A percentile compares a stretch with the other conserved stretches of the same genome.
Conservation (phyloP, 2,329 filamentous ascomycete genomes). For the Fusarium buxicola region DNA sequence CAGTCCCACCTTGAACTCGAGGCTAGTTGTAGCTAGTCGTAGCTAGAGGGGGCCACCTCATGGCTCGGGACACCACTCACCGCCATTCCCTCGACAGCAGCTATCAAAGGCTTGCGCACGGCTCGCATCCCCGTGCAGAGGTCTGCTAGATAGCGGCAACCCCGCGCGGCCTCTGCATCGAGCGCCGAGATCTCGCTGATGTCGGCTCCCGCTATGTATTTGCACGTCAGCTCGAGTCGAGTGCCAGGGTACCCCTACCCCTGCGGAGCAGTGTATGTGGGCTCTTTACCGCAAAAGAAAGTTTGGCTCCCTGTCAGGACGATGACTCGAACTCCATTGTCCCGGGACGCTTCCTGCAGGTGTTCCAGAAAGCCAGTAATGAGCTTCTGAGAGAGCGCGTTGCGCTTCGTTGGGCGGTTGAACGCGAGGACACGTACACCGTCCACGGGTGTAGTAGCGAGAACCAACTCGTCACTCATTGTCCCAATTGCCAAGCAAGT, state of each 20-base stretch:
- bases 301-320: slow-evolving; percentile 53
- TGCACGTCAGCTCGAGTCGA: slow-evolving; percentile 20
- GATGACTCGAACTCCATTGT: slow-evolving; percentile 50
- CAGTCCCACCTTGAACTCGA: slow-evolving; percentile 12
- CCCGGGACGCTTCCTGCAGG: slow-evolving; percentile 40
- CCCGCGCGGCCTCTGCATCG: slow-evolving; percentile 49
- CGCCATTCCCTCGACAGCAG: slow-evolving; percentile 62
- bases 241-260: slow-evolving; percentile 22
- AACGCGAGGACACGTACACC: slow-evolving; percentile 61
- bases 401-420: slow-evolving; percentile 67
- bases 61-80: slow-evolving; percentile 50
- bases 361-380: slow-evolving; percentile 57
- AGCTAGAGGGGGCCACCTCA: not conserved
- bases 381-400: slow-evolving; percentile 66
- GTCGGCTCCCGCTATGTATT: slow-evolving; percentile 52
- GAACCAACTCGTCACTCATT: slow-evolving; percentile 39
- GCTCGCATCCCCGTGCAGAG: slow-evolving; percentile 52
- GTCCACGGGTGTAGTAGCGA: slow-evolving; percentile 44
- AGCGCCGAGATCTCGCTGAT: slow-evolving; percentile 52
- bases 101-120: slow-evolving; percentile 60
- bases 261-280: slow-evolving; percentile 1
- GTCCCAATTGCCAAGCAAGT: not conserved
- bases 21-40: not conserved
- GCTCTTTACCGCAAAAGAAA: slow-evolving; percentile 52
- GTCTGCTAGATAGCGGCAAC: slow-evolving; percentile 54